Conservation (phyloP, 208 protist species). For the Leishmania tropica region DNA sequence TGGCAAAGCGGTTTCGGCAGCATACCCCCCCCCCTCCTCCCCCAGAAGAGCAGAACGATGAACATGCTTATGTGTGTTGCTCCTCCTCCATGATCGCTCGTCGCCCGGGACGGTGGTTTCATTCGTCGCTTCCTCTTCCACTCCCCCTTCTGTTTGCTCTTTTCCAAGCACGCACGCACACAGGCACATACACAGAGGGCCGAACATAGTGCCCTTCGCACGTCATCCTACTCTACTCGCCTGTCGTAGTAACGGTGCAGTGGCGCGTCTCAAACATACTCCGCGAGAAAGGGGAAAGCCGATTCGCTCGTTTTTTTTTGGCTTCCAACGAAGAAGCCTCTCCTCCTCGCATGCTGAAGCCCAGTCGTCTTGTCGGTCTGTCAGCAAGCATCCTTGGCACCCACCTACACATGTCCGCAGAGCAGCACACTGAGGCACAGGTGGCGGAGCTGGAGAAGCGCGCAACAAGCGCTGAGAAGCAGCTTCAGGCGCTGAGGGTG, state of each 20-base stretch:
- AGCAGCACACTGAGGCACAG: slow-evolving; percentile 14
- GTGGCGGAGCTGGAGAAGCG: slow-evolving; percentile 62
- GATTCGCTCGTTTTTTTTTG: background rate
- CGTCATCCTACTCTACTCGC: background rate
- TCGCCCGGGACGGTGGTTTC: background rate
- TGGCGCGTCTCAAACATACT: background rate
- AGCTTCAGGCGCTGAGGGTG: slow-evolving; percentile 46
- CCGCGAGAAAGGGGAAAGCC: background rate
- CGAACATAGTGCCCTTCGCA: background rate
- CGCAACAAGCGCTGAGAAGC: slow-evolving; percentile 45
- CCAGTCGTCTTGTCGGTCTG: background rate
- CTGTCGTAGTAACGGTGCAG: background rate
- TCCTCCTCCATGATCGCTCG: background rate
- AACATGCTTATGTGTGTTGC: background rate
- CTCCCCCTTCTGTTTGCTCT: background rate
- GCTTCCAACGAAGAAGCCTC: background rate
- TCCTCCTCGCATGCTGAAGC: slow-evolving; percentile 18
- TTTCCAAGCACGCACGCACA: background rate
- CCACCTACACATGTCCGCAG: slow-evolving; percentile 7
- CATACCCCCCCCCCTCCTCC: too few relatives aligned
- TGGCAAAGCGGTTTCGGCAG: background rate
- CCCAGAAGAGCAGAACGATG: background rate
- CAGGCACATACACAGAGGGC: background rate
- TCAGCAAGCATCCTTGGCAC: background rate
- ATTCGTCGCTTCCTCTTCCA: background rate